These are phyloP conservation scores for Cladophialophora immunda DNA, from an alignment of 2,329 filamentous ascomycete genomes.

Conservation along the genomic window DNA sequence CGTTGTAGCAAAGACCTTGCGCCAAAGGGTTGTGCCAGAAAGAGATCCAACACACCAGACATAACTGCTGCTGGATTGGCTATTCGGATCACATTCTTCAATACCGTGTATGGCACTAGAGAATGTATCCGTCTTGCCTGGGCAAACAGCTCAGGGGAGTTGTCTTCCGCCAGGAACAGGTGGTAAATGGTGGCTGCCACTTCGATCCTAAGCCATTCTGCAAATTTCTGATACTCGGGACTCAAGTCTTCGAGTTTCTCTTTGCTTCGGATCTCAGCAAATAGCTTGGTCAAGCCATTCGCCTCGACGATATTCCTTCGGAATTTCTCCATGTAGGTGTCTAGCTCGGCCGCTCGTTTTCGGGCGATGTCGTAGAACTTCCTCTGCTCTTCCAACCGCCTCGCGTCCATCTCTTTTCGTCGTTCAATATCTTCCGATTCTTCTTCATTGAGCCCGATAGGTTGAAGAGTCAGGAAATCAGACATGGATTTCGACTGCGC, in stretches of 20 bases:
- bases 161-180: constrained; percentile 96
- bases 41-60: constrained; percentile 93
- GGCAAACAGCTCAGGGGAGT: constrained; percentile 93
- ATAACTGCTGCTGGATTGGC: constrained; percentile 97
- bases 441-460: constrained; percentile 78
- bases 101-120: constrained; percentile 86
- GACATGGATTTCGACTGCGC: constrained; percentile 83
- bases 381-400: constrained; percentile 89
- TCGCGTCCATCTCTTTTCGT: constrained; percentile 84
- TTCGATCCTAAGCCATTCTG: constrained; percentile 97
- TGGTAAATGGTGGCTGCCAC: constrained; percentile 97
- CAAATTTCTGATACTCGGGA: constrained; percentile 96
- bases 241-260: constrained; percentile 85
- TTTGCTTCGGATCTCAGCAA: constrained; percentile 92
- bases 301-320: constrained; percentile 72
- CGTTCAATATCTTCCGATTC: constrained; percentile 82
- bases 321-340: constrained; percentile 95
- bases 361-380: constrained; percentile 95
- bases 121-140: constrained; percentile 95
- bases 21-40: constrained; percentile 93
- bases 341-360: constrained; percentile 86
- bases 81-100: constrained; percentile 97
- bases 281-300: constrained; percentile 89
- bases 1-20: constrained; percentile 89
- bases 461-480: constrained; percentile 80